Percentiles rank a stretch among this genome's conserved stretches.
Evolutionary conservation across 495 filamentous ascomycete genomes (phyloP).

Genomic region (Aspergillus incahuasiensis): DNA sequence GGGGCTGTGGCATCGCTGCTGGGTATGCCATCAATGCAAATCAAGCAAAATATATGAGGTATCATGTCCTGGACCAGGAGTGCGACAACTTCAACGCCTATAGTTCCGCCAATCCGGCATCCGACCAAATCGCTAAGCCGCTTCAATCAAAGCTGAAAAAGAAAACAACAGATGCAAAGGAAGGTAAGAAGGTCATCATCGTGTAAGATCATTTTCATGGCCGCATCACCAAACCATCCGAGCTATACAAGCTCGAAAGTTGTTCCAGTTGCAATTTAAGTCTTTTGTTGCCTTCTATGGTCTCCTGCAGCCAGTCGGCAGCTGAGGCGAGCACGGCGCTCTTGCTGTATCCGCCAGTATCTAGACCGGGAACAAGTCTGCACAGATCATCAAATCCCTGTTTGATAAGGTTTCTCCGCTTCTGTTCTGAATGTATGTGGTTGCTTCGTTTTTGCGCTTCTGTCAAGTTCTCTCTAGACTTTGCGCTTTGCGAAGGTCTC

Average conservation of each 20-base stretch:
- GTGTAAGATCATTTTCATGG: constrained; percentile 23
- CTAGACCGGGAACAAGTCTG: constrained; percentile 65
- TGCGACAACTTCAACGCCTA: constrained; percentile 11
- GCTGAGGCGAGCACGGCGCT: constrained; percentile 68
- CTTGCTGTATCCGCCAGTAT: constrained; percentile 69
- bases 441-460: constrained; percentile 83
- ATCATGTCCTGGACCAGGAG: constrained; percentile 10
- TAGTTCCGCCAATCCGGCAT: constrained; percentile 6
- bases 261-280: constrained; percentile 43
- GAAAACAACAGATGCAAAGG: neutral
- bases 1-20: neutral
- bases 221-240: constrained; percentile 42
- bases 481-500: constrained; percentile 32
- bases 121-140: constrained; percentile 17
- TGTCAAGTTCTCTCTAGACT: constrained; percentile 70
- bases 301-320: constrained; percentile 66
- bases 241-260: constrained; percentile 40
- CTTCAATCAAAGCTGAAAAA: constrained; percentile 2
- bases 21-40: constrained; percentile 9
- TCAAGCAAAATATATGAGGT: neutral
- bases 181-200: constrained; percentile 22
- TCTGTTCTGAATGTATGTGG: constrained; percentile 86
- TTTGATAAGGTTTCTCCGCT: constrained; percentile 72
- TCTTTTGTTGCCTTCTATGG: constrained; percentile 62
- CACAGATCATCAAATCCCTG: constrained; percentile 70